A percentile compares a stretch with the other conserved stretches of the same genome.
Evolutionary conservation across 2,329 filamentous ascomycete genomes (phyloP).

Genomic region (Didymella exigua): DNA sequence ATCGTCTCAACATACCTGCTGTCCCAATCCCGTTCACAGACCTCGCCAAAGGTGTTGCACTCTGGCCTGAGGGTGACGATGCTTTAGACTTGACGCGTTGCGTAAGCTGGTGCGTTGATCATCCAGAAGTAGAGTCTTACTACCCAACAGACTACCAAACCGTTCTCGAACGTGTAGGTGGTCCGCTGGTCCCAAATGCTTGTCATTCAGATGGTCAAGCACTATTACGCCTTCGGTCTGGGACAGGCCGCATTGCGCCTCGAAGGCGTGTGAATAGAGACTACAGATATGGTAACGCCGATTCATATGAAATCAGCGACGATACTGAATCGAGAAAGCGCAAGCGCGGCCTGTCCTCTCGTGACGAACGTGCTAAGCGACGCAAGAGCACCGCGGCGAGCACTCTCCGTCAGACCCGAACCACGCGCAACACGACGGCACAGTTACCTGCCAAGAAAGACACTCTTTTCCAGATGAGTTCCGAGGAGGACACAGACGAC

Average conservation of each 20-base stretch:
- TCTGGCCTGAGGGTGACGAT: constrained; percentile 27
- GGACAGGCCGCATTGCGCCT: background rate
- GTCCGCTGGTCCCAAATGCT: background rate
- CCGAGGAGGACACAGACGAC: background rate
- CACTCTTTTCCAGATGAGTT: background rate
- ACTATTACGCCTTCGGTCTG: background rate
- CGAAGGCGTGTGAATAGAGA: background rate
- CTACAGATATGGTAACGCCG: background rate
- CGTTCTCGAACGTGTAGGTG: background rate
- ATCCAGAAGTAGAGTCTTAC: constrained; percentile 26
- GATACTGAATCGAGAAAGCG: background rate
- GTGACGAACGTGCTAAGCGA: background rate
- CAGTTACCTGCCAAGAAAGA: background rate
- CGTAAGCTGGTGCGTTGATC: constrained; percentile 24
- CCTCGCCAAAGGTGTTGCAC: constrained; percentile 28
- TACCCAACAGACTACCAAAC: constrained; percentile 32
- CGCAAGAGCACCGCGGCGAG: background rate
- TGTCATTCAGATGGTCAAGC: background rate
- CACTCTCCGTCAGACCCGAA: background rate
- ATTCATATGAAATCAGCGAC: background rate
- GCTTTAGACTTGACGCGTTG: constrained; percentile 38
- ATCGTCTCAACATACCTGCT: background rate
- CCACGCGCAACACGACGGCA: background rate
- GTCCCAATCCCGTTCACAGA: constrained; percentile 24
- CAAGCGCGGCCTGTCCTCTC: background rate